A percentile compares a stretch with the other conserved stretches of the same genome.
Evolutionary conservation across 1,139 yeast species (phyloP).

Genomic region (Torulaspora globosa): DNA sequence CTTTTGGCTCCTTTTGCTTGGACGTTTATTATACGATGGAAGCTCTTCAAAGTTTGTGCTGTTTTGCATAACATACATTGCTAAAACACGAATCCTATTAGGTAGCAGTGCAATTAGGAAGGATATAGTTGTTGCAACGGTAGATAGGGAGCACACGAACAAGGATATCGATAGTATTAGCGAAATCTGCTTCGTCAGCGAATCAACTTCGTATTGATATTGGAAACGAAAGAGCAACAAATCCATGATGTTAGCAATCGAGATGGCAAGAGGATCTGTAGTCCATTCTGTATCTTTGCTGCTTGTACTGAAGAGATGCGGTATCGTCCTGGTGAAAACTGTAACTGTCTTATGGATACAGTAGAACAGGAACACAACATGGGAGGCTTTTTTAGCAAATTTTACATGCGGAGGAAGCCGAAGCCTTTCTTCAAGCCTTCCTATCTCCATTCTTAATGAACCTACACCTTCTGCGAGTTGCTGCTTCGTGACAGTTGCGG

Average conservation of each 20-base stretch:
- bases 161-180: conserved; percentile 61
- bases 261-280: conserved; percentile 61
- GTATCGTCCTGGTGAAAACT: conserved; percentile 29
- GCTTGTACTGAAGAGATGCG: conserved; percentile 21
- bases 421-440: conserved; percentile 21
- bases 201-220: conserved; percentile 45
- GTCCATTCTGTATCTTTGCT: conserved; percentile 11
- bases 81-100: conserved; percentile 28
- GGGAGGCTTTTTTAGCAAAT: conserved; percentile 23
- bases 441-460: conserved; percentile 29
- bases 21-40: conserved; percentile 21
- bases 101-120: conserved; percentile 36
- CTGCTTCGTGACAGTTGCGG: conserved; percentile 15
- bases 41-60: conserved; percentile 17
- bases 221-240: conserved; percentile 34
- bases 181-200: conserved; percentile 60
- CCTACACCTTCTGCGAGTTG: conserved; percentile 29
- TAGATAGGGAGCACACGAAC: conserved; percentile 64
- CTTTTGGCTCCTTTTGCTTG: background rate
- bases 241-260: conserved; percentile 50
- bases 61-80: conserved; percentile 29
- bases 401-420: conserved; percentile 21
- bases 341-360: conserved; percentile 30
- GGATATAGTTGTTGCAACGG: conserved; percentile 51
- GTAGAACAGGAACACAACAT: conserved; percentile 28